These are phyloP conservation scores for Cercospora nicotianae DNA, from an alignment of 2,329 filamentous ascomycete species.

Conservation along the genomic window DNA sequence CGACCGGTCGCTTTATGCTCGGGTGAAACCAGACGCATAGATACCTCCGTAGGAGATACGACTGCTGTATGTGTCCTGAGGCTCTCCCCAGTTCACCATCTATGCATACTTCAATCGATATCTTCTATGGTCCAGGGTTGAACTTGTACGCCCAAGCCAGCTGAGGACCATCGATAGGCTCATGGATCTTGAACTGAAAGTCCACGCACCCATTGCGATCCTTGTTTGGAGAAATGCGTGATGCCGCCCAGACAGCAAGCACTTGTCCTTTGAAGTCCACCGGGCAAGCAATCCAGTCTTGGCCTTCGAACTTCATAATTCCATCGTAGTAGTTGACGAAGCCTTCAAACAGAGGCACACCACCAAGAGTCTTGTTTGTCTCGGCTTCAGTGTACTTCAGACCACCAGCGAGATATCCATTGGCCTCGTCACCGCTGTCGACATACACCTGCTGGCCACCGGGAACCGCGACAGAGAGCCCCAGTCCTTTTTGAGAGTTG, in stretches of 20 bases:
- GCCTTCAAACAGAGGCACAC: conserved; percentile 27
- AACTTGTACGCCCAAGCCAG: not conserved
- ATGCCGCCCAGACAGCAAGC: not conserved
- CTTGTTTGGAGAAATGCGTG: not conserved
- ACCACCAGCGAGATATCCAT: not conserved
- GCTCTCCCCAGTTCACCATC: too few species aligned
- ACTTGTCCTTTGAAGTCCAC: conserved; percentile 1
- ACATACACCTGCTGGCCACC: not conserved
- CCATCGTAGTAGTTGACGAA: conserved; percentile 18
- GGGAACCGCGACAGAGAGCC: not conserved
- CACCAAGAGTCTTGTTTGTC: not conserved
- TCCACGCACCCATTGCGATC: not conserved
- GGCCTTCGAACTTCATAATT: conserved; percentile 20
- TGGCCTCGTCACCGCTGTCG: not conserved
- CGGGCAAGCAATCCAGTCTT: conserved; percentile 24
- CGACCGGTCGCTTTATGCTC: too few species aligned
- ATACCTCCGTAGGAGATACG: too few species aligned
- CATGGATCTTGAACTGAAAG: not conserved
- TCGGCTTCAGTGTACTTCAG: not conserved
- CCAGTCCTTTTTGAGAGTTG: not conserved
- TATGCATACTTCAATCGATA: too few species aligned
- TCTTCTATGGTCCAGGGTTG: too few species aligned
- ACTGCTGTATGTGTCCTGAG: too few species aligned
- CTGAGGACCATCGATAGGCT: not conserved
- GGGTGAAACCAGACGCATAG: too few species aligned